Evolutionary conservation across 2,329 filamentous ascomycete species (phyloP).

Genomic region (Myriosclerotinia scirpicola): DNA sequence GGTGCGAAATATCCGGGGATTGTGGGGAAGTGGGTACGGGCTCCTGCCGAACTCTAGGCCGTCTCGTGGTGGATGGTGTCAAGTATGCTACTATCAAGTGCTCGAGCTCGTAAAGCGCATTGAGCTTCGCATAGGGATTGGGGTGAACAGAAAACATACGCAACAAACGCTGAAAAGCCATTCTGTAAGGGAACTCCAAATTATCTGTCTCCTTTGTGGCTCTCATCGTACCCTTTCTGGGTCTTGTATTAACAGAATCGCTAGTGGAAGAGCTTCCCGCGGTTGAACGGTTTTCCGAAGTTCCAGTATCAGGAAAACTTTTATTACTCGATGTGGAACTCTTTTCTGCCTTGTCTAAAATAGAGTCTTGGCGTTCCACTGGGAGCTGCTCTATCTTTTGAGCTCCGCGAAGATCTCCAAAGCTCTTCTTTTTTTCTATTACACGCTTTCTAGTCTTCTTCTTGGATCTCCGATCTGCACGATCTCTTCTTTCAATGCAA

Average conservation of each 20-base stretch:
- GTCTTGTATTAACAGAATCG: slow-evolving; percentile 27
- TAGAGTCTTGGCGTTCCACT: slow-evolving; percentile 31
- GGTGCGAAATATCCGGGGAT: slow-evolving; percentile 54
- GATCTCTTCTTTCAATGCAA: slow-evolving; percentile 62
- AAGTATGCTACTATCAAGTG: slow-evolving; percentile 77
- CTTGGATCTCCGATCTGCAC: slow-evolving; percentile 38
- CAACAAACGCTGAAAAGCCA: slow-evolving; percentile 76
- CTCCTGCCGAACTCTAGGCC: slow-evolving; percentile 37
- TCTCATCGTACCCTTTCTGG: slow-evolving; percentile 30
- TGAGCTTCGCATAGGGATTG: slow-evolving; percentile 83
- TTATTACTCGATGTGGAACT: slow-evolving; percentile 28
- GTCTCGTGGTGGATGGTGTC: slow-evolving; percentile 49
- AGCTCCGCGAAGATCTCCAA: slow-evolving; percentile 59
- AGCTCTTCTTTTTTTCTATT: slow-evolving; percentile 68
- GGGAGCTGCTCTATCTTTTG: slow-evolving; percentile 43
- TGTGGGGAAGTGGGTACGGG: slow-evolving; percentile 44
- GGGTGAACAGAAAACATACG: slow-evolving; percentile 86
- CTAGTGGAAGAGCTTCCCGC: slow-evolving; percentile 37
- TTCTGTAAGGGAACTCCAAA: slow-evolving; percentile 73
- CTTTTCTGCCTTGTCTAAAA: slow-evolving; percentile 34
- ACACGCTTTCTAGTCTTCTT: slow-evolving; percentile 51
- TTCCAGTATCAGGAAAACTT: slow-evolving; percentile 31
- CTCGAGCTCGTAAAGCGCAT: slow-evolving; percentile 78
- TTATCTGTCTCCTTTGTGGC: slow-evolving; percentile 36
- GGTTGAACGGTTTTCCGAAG: slow-evolving; percentile 32